Evolutionary conservation across 2,329 filamentous ascomycete genomes (phyloP), one percentile per base, ranked within the genome.

Genomic region (Fusarium luffae): DNA sequence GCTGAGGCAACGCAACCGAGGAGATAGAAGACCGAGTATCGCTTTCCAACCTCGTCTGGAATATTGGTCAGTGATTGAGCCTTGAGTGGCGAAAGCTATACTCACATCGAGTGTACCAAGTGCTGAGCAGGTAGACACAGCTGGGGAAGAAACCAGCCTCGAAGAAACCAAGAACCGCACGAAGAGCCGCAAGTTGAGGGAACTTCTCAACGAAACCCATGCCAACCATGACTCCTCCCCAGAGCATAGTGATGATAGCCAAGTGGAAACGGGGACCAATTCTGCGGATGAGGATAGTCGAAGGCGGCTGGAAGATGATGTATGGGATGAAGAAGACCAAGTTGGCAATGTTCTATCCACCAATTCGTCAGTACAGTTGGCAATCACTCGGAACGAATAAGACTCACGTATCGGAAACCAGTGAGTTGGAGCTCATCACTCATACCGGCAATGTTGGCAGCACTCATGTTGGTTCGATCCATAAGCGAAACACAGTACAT

Each of bases 401-500:
- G 19, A 73, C 81, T 72, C 59, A 84, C 83, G 49, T 85, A 85
- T 75, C 83, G 80, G 54, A 82, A 81, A 8, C 81, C 82, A 2
- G 81, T 76, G 3, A 89, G 77, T 5, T 74, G 48, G 27, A 89
- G 78, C 49, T 88, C 86, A 3, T 66, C 68, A 18, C 76, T 73
- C 85, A 88, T 87, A 54, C 86, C 92, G 21, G 93, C 92, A 76
- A 95, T 90, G 47, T 88, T 88, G 42, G 92, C 92, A 23, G 88
- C 84, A n/a, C 88, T 88, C 76, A 94, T 80, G 78, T 95, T 95
- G 3, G 91, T 93, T 32, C 93, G 85, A 76, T 96, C 93, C 88
- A 95, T 92, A 63, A 95, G 81, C 69, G 87, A 91, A 72, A 93
- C 84, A 76, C 91, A 93, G 79, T 94, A 94, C 81, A 93, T 86